phyloP scores from a whole-genome alignment of 768 basidiomycete species.

The Lepiota venenata region DNA sequence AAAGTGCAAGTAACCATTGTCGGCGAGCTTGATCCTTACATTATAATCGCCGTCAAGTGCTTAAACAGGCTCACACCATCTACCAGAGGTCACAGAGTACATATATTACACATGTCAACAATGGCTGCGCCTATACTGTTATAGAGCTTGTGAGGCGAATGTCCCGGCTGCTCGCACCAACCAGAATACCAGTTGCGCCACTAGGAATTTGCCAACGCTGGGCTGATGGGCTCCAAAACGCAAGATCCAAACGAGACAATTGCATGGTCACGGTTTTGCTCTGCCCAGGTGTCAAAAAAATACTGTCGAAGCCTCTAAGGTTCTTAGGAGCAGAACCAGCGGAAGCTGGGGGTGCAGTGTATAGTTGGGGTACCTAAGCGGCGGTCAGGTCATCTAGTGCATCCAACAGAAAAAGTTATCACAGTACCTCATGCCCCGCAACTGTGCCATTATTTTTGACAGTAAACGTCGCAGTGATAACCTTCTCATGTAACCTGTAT shows the following conservation, averaged over 20 bases:
- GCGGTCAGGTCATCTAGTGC: neutral
- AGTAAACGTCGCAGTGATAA: constrained; percentile 50
- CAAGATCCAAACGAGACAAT: constrained; percentile 48
- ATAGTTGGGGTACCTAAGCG: constrained; percentile 51
- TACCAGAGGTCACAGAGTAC: neutral
- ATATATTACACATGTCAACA: neutral
- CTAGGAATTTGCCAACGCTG: constrained; percentile 56
- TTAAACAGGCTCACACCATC: no score
- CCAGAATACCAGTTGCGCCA: constrained; percentile 41
- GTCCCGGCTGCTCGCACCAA: constrained; percentile 51
- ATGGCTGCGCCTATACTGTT: constrained; percentile 21
- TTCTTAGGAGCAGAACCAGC: constrained; percentile 45
- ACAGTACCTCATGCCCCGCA: constrained; percentile 49
- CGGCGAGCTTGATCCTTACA: no score
- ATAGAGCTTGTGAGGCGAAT: constrained; percentile 41
- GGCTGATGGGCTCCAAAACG: constrained; percentile 49
- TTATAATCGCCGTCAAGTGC: no score
- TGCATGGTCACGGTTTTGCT: constrained; percentile 43
- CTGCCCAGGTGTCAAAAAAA: constrained; percentile 41
- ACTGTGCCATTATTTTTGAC: constrained; percentile 51
- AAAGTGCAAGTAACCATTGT: no score
- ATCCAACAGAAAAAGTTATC: neutral
- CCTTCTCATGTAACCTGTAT: constrained; percentile 49
- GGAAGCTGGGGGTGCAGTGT: constrained; percentile 45
- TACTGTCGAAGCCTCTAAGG: constrained; percentile 55